These are phyloP conservation scores for Heritiera littoralis DNA, from an alignment of 345 rosid genomes.

Conservation along the genomic window DNA sequence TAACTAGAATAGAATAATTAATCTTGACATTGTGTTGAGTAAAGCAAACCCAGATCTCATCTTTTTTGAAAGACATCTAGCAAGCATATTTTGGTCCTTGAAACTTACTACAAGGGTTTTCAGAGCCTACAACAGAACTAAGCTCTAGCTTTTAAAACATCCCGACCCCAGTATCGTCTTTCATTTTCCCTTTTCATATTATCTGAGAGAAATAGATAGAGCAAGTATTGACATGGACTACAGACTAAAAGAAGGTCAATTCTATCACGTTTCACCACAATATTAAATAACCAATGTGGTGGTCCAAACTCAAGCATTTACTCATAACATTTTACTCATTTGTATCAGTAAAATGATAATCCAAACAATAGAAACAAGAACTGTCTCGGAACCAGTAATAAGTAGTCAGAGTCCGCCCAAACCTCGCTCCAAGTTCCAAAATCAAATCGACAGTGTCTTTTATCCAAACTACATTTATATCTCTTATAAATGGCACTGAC, in stretches of 20 bases:
- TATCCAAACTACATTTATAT: neutral
- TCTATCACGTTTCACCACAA: neutral
- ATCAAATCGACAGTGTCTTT: too few relatives aligned
- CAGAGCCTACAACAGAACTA: neutral
- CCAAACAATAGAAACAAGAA: constrained; percentile 4
- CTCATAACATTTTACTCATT: neutral
- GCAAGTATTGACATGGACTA: neutral
- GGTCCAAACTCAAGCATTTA: constrained; percentile 2
- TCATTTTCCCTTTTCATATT: neutral
- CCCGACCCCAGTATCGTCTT: neutral
- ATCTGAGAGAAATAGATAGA: neutral
- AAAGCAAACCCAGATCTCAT: neutral
- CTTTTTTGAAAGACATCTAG: neutral
- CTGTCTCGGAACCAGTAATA: neutral
- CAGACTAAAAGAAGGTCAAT: neutral
- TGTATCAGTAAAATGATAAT: neutral
- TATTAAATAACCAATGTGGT: neutral
- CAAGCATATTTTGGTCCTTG: neutral
- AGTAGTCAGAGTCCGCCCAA: neutral
- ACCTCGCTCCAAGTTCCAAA: neutral
- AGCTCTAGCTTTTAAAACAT: constrained; percentile 3
- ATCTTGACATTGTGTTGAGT: neutral
- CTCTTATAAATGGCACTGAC: constrained; percentile 3
- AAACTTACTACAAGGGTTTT: neutral
- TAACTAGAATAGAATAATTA: constrained; percentile 1